Percentiles rank a stretch among this genome's conserved stretches.
Conservation (phyloP, 208 protist genomes). For the Wallacemonas rigidus region DNA sequence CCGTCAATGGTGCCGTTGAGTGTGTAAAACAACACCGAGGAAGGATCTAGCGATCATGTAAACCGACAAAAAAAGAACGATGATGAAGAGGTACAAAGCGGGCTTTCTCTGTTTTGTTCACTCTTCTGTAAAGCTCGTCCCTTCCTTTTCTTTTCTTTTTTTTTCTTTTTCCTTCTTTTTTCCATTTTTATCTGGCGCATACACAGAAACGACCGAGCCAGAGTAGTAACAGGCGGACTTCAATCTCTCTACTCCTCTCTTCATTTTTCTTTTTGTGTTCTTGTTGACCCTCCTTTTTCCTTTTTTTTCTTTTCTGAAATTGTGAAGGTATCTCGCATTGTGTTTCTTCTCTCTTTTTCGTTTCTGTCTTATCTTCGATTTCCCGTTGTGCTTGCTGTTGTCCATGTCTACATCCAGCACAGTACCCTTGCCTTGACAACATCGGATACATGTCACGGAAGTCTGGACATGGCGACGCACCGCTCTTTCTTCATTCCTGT, state of each 20-base stretch:
- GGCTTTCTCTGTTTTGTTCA: background rate
- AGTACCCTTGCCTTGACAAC: conserved; percentile 7
- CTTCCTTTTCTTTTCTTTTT: conserved; percentile 23
- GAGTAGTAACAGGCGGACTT: background rate
- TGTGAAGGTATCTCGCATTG: conserved; percentile 3
- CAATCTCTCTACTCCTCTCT: conserved; percentile 13
- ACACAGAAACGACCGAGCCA: background rate
- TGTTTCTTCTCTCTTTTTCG: conserved; percentile 1
- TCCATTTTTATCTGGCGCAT: conserved; percentile 5
- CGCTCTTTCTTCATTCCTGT: too few relatives aligned
- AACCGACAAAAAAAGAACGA: background rate
- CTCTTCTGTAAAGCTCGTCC: background rate
- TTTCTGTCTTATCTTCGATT: background rate
- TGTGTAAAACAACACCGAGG: conserved; percentile 1
- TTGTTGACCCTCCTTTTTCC: conserved; percentile 19
- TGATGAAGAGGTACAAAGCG: too few relatives aligned
- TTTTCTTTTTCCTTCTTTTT: conserved; percentile 18
- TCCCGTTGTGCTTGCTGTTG: background rate
- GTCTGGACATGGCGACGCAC: background rate
- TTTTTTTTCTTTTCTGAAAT: conserved; percentile 22
- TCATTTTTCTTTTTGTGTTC: conserved; percentile 13
- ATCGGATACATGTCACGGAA: background rate
- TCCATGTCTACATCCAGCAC: background rate
- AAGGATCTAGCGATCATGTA: background rate
- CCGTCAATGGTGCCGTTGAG: too few relatives aligned